Evolutionary conservation across 139 green algal species (phyloP), one percentile per base, ranked within the genome.

Genomic region (Coelastrella sp.): DNA sequence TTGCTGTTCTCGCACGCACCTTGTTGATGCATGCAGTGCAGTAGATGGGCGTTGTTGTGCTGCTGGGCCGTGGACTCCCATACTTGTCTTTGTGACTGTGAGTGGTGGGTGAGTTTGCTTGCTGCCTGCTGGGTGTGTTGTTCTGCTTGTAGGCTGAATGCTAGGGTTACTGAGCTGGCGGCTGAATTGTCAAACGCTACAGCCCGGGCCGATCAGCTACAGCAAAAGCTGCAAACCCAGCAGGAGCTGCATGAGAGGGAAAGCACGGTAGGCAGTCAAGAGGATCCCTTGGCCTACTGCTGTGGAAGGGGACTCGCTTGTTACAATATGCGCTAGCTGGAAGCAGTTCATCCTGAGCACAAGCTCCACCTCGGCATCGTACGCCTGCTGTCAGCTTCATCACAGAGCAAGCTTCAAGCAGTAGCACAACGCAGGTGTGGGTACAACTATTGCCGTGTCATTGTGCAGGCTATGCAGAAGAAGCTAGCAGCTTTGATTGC

Each of bases 151-250:
- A 85, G 92, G 13, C 85, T 97, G 5, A 97, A 94, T 74, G 92
- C 91, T 4, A 90, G 92, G 17, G 84, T 97, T 60, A 96, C 81
- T 54, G 93, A 96, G 87, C 82, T 96, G 5, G 87, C 84, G 0
- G 66, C 90, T 32, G 86, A 91, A 13, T 86, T 94, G 87, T 88
- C 93, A 90, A 86, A 84, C 14, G 92, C 86, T 56, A 57, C 85
- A n/a, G 85, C 59, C 7, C 87, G 75, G 65, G 87, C 83, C 6
- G 77, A 89, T 47, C 54, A 87, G 71, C 82, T 86, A 73, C 76
- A 78, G 20, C 73, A 82, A 10, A n/a, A 87, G 78, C 82, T 86
- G 75, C 54, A 78, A 14, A 64, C 58, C 13, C 56, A 71, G n/a
- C 80, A 85, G 64, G 57, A 87, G 47, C 85, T 90, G 78, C 80